A percentile compares a stretch with the other conserved stretches of the same genome.
phyloP scores from a whole-genome alignment of 2,329 filamentous ascomycete genomes.

The Fusarium newnesense region DNA sequence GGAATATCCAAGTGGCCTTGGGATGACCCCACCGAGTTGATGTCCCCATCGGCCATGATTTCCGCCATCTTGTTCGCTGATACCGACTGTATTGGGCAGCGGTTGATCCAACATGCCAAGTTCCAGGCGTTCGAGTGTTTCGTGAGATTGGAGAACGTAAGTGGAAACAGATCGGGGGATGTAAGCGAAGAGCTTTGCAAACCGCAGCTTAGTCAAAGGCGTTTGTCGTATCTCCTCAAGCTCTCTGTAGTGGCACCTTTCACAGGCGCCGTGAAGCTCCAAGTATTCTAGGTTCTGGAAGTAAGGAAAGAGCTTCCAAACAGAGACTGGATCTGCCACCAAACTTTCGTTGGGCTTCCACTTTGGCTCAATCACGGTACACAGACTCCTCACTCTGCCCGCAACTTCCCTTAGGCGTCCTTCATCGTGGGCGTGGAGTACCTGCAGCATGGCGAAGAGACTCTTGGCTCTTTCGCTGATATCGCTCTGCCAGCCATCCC shows the following conservation, averaged over 20 bases:
- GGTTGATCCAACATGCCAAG: constrained; percentile 28
- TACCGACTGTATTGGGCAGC: accelerated
- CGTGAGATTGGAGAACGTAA: constrained; percentile 11
- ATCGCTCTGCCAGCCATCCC: not conserved
- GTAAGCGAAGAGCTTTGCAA: constrained; percentile 25
- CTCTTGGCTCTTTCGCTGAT: not conserved
- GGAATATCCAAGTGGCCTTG: constrained; percentile 12
- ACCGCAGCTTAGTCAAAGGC: not conserved
- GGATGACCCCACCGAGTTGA: not conserved
- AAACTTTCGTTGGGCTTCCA: not conserved
- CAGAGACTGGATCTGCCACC: accelerated
- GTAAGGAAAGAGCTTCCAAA: constrained; percentile 23
- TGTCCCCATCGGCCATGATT: not conserved
- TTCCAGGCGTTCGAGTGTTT: constrained; percentile 16
- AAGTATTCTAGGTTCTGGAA: constrained; percentile 23
- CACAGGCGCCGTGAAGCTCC: constrained; percentile 11
- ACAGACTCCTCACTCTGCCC: constrained; percentile 12
- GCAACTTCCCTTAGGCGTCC: not conserved
- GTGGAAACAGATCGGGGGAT: not conserved
- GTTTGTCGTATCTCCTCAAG: not conserved
- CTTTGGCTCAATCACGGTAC: constrained; percentile 3
- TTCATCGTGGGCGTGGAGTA: not conserved
- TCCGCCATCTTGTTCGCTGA: not conserved
- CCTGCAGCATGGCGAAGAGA: not conserved
- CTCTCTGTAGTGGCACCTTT: accelerated